Conservation (phyloP, 2,329 filamentous ascomycete genomes). For the Zelopaecilomyces penicillatus region DNA sequence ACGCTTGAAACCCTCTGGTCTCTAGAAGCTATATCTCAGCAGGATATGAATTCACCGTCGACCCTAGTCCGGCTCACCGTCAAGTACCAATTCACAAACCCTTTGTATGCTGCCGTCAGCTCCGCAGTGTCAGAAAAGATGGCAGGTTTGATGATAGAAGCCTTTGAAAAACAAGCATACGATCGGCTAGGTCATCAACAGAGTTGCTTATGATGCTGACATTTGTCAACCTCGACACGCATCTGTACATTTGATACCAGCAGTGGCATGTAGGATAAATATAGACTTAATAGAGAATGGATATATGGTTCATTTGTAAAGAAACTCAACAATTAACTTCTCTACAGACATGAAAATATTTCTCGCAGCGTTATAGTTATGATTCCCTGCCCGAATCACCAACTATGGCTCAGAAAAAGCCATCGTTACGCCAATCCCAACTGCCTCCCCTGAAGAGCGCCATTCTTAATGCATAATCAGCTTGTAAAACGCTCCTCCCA, state of each 20-base stretch:
- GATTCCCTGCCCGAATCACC: no score
- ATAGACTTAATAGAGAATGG: no score
- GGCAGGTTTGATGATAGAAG: slow-evolving; percentile 81
- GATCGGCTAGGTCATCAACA: slow-evolving; percentile 23
- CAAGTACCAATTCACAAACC: slow-evolving; percentile 78
- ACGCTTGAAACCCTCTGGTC: slow-evolving; percentile 64
- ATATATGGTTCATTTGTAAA: no score
- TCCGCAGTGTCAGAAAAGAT: slow-evolving; percentile 75
- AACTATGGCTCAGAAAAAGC: no score
- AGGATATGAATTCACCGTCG: slow-evolving; percentile 15
- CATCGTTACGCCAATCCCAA: slow-evolving; percentile 13
- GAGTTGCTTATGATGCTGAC: not conserved
- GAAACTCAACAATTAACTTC: no score
- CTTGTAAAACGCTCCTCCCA: slow-evolving; percentile 12
- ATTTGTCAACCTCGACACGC: no score
- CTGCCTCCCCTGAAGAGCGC: slow-evolving; percentile 11
- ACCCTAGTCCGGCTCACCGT: slow-evolving; percentile 72
- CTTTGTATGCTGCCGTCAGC: slow-evolving; percentile 78
- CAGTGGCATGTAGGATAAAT: no score
- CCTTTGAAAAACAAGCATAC: slow-evolving; percentile 76
- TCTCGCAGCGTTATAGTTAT: no score
- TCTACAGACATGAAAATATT: no score
- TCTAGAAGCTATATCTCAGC: slow-evolving; percentile 36
- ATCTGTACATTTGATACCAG: no score
- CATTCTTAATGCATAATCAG: not conserved